phyloP scores from a whole-genome alignment of 108 stramenopile species.

The Schizochytrium sp. region DNA sequence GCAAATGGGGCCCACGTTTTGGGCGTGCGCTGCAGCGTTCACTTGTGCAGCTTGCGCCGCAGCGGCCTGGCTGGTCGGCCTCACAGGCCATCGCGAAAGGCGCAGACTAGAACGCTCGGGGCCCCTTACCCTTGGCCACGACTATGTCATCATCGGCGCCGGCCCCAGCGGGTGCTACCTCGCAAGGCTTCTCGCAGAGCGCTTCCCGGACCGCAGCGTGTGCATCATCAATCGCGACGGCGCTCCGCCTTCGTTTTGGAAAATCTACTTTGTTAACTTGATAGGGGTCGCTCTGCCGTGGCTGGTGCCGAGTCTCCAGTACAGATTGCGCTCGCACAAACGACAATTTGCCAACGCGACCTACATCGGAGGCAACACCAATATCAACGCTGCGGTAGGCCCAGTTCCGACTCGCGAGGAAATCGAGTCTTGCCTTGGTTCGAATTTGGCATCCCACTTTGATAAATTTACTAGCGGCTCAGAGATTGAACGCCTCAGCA shows the following conservation, averaged over 20 bases:
- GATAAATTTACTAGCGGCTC: not conserved
- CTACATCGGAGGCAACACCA: not conserved
- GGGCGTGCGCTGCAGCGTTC: too few relatives aligned
- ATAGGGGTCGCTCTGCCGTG: not conserved
- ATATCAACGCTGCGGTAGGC: not conserved
- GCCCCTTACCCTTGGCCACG: not conserved
- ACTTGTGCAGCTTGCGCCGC: too few relatives aligned
- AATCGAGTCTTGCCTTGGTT: not conserved
- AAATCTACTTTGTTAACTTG: not conserved
- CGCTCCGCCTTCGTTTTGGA: not conserved
- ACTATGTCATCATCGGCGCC: not conserved
- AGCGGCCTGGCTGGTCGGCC: too few relatives aligned
- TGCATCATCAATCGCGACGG: not conserved
- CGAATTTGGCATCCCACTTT: not conserved
- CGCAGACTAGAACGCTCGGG: too few relatives aligned
- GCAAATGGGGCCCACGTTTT: too few relatives aligned
- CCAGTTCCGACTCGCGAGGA: not conserved
- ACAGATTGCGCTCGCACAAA: not conserved
- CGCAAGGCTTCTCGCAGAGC: not conserved
- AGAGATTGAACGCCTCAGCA: not conserved
- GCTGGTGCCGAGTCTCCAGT: not conserved
- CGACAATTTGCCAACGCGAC: constrained; percentile 8
- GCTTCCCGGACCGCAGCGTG: not conserved
- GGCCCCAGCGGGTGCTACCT: constrained; percentile 12
- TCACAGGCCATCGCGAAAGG: too few relatives aligned